Percentiles rank a stretch among this genome's conserved stretches.
These are phyloP conservation scores for Ambrosiella cleistominuta DNA, from an alignment of 2,329 filamentous ascomycete species.

Conservation along the genomic window DNA sequence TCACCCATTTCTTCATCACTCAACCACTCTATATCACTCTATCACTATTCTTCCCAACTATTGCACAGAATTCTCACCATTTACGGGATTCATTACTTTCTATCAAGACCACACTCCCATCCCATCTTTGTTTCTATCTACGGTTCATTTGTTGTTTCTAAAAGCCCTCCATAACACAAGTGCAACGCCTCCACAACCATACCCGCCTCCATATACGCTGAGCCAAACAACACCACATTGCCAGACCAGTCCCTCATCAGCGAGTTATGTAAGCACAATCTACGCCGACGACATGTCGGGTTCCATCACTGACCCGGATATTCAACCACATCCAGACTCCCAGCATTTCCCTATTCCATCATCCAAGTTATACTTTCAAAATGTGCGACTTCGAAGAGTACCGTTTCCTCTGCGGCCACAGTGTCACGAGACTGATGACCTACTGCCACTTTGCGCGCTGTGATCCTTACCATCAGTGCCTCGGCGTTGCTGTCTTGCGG, in stretches of 20 bases:
- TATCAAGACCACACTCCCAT: not conserved
- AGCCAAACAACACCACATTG: not conserved
- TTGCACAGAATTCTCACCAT: not conserved
- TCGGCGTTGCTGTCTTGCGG: slow-evolving; percentile 46
- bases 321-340: not conserved
- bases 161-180: not conserved
- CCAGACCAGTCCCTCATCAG: not conserved
- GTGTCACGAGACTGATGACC: slow-evolving; percentile 39
- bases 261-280: not conserved
- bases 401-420: slow-evolving; percentile 47
- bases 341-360: not conserved
- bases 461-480: slow-evolving; percentile 51
- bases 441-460: slow-evolving; percentile 63
- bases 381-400: slow-evolving; percentile 62
- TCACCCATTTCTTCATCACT: not conserved
- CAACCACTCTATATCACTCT: not conserved
- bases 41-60: not conserved
- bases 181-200: not conserved
- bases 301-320: not conserved
- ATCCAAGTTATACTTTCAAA: slow-evolving; percentile 14
- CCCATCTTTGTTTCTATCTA: not conserved
- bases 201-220: not conserved
- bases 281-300: too few species aligned
- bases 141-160: not conserved
- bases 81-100: too few species aligned